A percentile compares a stretch with the other conserved stretches of the same genome.
phyloP scores from a whole-genome alignment of 805 yeast genomes.

The Citeromyces matritensis region DNA sequence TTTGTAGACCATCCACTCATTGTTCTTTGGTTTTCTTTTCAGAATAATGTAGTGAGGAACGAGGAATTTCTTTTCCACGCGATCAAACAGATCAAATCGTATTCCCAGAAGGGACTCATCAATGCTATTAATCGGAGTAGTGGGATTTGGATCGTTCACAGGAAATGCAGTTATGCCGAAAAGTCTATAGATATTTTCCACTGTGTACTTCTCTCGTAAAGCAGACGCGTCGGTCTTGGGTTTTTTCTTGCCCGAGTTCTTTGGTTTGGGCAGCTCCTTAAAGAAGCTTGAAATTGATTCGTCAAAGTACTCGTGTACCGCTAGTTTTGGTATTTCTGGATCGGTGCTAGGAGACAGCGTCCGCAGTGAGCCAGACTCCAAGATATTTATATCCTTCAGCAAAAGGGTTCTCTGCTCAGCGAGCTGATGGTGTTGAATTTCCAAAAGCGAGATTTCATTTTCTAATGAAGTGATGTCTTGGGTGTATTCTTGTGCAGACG shows the following conservation, averaged over 20 bases:
- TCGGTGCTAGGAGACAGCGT: conserved; percentile 1
- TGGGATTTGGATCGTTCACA: conserved; percentile 18
- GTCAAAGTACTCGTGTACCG: conserved; percentile 15
- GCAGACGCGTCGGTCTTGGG: conserved; percentile 4
- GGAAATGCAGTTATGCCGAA: conserved; percentile 39
- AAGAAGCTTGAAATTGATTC: conserved; percentile 10
- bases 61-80: conserved; percentile 12
- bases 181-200: conserved; percentile 31
- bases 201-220: conserved; percentile 16
- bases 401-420: too few relatives aligned
- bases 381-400: too few relatives aligned
- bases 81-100: conserved; percentile 28
- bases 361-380: too few relatives aligned
- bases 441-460: conserved; percentile 3
- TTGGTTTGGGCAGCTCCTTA: conserved; percentile 5
- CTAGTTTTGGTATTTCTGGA: conserved; percentile 7
- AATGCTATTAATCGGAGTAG: conserved; percentile 1
- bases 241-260: conserved; percentile 1
- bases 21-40: conserved; percentile 9
- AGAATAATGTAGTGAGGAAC: conserved; percentile 35
- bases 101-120: conserved; percentile 24
- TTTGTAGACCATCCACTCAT: conserved; percentile 15
- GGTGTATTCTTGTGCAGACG: conserved; percentile 1
- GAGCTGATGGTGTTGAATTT: not conserved
- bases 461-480: conserved; percentile 3